A percentile compares a stretch with the other conserved stretches of the same genome.
Conservation (phyloP, 441 rosid genomes). For the Erodium texanum region DNA sequence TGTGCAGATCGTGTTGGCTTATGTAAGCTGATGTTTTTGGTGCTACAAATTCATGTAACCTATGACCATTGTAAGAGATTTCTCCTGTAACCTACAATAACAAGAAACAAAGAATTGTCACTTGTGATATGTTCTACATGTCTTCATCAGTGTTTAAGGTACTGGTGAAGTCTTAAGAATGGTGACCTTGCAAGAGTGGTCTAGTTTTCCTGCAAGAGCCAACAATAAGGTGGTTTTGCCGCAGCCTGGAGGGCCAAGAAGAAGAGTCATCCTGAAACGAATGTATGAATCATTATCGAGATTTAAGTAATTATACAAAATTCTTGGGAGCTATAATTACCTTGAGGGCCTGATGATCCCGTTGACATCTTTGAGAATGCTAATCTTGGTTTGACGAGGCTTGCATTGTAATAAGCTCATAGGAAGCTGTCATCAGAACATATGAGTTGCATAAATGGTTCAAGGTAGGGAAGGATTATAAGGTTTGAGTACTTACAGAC, state of each 20-base stretch:
- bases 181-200: slow-evolving; percentile 46
- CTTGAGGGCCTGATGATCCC: slow-evolving; percentile 37
- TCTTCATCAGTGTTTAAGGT: slow-evolving; percentile 7
- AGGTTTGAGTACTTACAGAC: slow-evolving; percentile 27
- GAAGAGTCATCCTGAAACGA: slow-evolving; percentile 43
- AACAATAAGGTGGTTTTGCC: slow-evolving; percentile 54
- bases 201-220: slow-evolving; percentile 47
- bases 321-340: too few relatives aligned
- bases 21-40: slow-evolving; percentile 53
- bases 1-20: slow-evolving; percentile 59
- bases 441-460: too few relatives aligned
- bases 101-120: too few relatives aligned
- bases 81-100: slow-evolving; percentile 43
- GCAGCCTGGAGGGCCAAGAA: slow-evolving; percentile 72
- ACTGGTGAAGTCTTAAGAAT: too few relatives aligned
- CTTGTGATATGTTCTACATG: too few relatives aligned
- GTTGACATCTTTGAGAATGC: slow-evolving; percentile 36
- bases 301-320: too few relatives aligned
- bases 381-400: too few relatives aligned
- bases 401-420: slow-evolving; percentile 19
- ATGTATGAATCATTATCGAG: too few relatives aligned
- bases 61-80: slow-evolving; percentile 36
- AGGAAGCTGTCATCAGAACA: too few relatives aligned
- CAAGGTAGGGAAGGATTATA: too few relatives aligned
- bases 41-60: slow-evolving; percentile 41